Evolutionary conservation across 1,139 yeast genomes (phyloP).

Genomic region (Candida tetrigidarum): DNA sequence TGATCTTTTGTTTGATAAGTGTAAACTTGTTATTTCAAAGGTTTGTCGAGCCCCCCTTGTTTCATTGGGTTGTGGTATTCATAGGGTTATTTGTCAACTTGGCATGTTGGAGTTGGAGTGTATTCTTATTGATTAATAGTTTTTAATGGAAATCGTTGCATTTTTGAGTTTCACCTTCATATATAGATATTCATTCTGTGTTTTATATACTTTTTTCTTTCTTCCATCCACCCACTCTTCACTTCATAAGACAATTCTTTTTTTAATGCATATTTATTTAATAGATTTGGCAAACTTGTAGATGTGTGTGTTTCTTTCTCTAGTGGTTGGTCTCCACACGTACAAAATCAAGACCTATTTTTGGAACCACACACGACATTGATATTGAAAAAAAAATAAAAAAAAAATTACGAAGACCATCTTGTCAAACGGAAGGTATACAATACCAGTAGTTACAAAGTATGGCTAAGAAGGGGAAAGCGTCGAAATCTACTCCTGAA

Average conservation of each 20-base stretch:
- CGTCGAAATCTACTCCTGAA: conserved; percentile 3
- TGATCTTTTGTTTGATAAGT: conserved; percentile 38
- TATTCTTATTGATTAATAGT: conserved; percentile 11
- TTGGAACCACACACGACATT: background rate
- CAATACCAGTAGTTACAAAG: background rate
- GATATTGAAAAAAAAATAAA: no score
- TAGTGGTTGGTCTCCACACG: no score
- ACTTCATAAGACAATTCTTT: no score
- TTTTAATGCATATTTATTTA: background rate
- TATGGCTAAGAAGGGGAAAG: conserved; percentile 2
- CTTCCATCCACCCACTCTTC: no score
- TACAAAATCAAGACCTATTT: no score
- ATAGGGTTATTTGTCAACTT: conserved; percentile 33
- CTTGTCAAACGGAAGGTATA: background rate
- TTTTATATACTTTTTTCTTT: no score
- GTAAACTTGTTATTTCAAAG: conserved; percentile 36
- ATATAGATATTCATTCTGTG: background rate
- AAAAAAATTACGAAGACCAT: no score
- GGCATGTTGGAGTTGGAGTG: conserved; percentile 28
- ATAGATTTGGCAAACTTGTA: background rate
- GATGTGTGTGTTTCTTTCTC: no score
- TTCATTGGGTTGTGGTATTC: conserved; percentile 34
- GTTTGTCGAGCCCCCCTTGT: conserved; percentile 28
- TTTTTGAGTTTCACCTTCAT: background rate
- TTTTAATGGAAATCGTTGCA: conserved; percentile 4